phyloP scores from a whole-genome alignment of 139 green algal species.

The Chlamydomonas sp. region DNA sequence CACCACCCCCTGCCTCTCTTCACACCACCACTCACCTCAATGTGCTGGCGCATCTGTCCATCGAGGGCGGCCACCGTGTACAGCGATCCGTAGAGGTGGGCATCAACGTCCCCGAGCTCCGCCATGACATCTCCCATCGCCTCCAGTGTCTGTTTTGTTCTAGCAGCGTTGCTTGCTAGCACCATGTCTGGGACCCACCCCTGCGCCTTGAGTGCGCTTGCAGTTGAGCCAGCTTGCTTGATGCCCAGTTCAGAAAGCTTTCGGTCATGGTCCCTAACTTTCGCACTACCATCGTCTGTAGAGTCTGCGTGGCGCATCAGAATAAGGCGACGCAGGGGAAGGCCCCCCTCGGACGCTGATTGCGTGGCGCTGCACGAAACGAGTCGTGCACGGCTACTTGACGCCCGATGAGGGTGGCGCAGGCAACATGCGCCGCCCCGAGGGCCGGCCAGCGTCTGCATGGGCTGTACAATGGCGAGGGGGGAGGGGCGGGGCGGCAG shows the following conservation, averaged over 20 bases:
- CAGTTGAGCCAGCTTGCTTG: constrained; percentile 23
- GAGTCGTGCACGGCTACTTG: too few relatives aligned
- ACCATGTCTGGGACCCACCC: constrained; percentile 74
- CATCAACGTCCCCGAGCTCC: constrained; percentile 41
- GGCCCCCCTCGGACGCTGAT: too few relatives aligned
- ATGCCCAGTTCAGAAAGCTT: constrained; percentile 39
- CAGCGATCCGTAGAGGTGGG: constrained; percentile 62
- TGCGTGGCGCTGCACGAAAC: too few relatives aligned
- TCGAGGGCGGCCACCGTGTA: constrained; percentile 71
- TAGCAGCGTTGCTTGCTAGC: constrained; percentile 53
- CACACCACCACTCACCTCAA: constrained; percentile 17
- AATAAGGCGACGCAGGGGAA: constrained; percentile 43
- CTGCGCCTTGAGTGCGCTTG: not conserved
- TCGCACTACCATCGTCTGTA: constrained; percentile 31
- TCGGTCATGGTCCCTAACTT: constrained; percentile 56
- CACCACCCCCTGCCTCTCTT: too few relatives aligned
- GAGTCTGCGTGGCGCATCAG: constrained; percentile 71
- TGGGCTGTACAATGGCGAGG: too few relatives aligned
- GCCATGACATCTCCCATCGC: constrained; percentile 52
- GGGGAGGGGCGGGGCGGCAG: too few relatives aligned
- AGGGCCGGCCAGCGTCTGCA: not conserved
- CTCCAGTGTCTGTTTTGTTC: constrained; percentile 75
- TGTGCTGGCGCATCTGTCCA: constrained; percentile 59
- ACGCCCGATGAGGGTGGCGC: too few relatives aligned
- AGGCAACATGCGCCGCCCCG: too few relatives aligned